Evolutionary conservation across 2,329 filamentous ascomycete genomes (phyloP).

Genomic region (Ceratocystis smalleyi): DNA sequence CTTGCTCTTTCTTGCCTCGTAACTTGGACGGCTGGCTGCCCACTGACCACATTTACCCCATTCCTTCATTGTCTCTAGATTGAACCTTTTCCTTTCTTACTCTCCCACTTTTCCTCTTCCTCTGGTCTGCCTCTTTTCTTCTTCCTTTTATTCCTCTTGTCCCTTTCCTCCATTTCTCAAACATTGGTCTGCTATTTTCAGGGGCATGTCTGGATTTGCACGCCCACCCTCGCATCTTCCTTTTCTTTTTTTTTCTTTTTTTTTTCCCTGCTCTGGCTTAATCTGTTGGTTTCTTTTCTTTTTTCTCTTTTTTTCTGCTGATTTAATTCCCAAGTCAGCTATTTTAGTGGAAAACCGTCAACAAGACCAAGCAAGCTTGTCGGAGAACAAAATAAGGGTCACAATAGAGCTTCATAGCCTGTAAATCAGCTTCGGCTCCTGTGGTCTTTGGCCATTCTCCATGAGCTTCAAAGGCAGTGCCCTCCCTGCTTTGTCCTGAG

Average conservation of each 20-base stretch:
- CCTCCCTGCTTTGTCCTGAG: slow-evolving; percentile 8
- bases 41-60: background rate
- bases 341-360: slow-evolving; percentile 3
- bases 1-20: background rate
- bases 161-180: slow-evolving; percentile 7
- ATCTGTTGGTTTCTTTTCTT: background rate
- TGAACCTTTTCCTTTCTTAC: background rate
- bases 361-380: background rate
- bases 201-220: slow-evolving; percentile 6
- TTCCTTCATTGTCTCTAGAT: background rate
- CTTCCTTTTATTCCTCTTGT: slow-evolving; percentile 6
- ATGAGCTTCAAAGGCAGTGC: slow-evolving; percentile 10
- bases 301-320: background rate
- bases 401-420: slow-evolving; percentile 5
- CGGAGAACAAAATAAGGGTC: slow-evolving; percentile 2
- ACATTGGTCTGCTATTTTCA: slow-evolving; percentile 7
- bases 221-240: slow-evolving; percentile 1
- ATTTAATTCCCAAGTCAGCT: background rate
- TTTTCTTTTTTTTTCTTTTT: background rate
- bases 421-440: background rate
- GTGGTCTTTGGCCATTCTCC: background rate
- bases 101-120: background rate
- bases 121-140: background rate
- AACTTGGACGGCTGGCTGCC: too few species aligned
- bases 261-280: background rate